Base-by-base conservation (phyloP, 805 yeast genomes). In the Candida berthetii region DNA sequence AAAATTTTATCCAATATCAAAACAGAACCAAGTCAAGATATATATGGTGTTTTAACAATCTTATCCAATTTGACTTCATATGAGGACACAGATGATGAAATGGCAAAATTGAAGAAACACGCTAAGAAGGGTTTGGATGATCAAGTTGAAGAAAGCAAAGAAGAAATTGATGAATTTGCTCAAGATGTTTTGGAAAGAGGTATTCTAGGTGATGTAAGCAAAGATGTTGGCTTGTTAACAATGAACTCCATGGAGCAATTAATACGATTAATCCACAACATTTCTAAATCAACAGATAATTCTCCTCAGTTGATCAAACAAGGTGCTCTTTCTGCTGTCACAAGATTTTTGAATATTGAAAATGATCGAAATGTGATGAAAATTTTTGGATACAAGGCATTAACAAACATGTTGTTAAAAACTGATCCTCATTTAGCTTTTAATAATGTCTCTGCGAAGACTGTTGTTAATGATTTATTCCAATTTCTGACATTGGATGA, bases 341-440 rank as follows among this genome's bases (percentile, higher is more conserved):
- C 77, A 15, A 64, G 66, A 36, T 71, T 57, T 39, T 53, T 74
- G 32, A 46, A 49, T 17, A 46, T 44, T 33, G 38, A 35, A 7
- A 35, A 44, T 32, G 45, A 43, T 6, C 34, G 45, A 7, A 51
- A 45, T 3, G 45, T n/a, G 2, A 25, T 16, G 2, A 39, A 20
- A 3, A 16, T 22, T 15, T 31, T 41, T 29, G 78, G 76, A 0
- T 53, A 68, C 10, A 61, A 75, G 38, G 53, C 76, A 0, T 52
- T 77, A 19, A 64, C 78, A 1, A 63, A 58, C 22, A 56, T 76
- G 19, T 50, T 76, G 19, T 63, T 71, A 3, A 61, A 69, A 19
- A 67, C 71, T 1, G 60, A 78, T 46, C 84, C 85, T 1, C 34
- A 52, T 16, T 37, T 68, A 7, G 62, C 71, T 0, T 72, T 74